A percentile compares a stretch with the other conserved stretches of the same genome.
phyloP scores from a whole-genome alignment of 805 yeast genomes.

The Pichia occidentalis region DNA sequence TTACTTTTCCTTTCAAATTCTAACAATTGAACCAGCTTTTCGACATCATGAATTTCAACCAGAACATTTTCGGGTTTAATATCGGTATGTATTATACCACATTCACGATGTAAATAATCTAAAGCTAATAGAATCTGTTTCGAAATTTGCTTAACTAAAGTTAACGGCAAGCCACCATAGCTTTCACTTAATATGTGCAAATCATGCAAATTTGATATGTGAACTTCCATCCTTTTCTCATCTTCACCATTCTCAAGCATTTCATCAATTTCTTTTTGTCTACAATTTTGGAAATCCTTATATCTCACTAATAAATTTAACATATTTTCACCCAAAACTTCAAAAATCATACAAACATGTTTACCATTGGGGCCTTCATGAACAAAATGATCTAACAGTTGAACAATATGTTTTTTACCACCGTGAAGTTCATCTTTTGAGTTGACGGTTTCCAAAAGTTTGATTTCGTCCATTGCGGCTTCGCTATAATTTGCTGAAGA shows the following conservation, averaged over 20 bases:
- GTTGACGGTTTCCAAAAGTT: constrained; percentile 35
- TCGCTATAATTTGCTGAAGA: constrained; percentile 47
- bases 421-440: constrained; percentile 34
- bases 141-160: constrained; percentile 48
- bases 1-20: constrained; percentile 32
- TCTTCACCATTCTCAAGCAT: constrained; percentile 4
- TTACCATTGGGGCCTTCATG: constrained; percentile 57
- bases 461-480: constrained; percentile 61
- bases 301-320: constrained; percentile 44
- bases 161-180: constrained; percentile 49
- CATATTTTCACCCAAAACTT: constrained; percentile 56
- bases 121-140: constrained; percentile 49
- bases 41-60: constrained; percentile 49
- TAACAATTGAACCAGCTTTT: constrained; percentile 39
- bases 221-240: constrained; percentile 11
- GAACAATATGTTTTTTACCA: constrained; percentile 47
- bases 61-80: constrained; percentile 68
- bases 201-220: constrained; percentile 25
- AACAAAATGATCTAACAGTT: constrained; percentile 47
- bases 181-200: constrained; percentile 33
- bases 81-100: constrained; percentile 70
- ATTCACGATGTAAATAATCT: constrained; percentile 51
- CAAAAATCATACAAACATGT: constrained; percentile 63
- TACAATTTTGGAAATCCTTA: constrained; percentile 32
- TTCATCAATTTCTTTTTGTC: constrained; percentile 22